Conservation (phyloP, 176 grass and related monocot species). For the Saccharum spontaneum region DNA sequence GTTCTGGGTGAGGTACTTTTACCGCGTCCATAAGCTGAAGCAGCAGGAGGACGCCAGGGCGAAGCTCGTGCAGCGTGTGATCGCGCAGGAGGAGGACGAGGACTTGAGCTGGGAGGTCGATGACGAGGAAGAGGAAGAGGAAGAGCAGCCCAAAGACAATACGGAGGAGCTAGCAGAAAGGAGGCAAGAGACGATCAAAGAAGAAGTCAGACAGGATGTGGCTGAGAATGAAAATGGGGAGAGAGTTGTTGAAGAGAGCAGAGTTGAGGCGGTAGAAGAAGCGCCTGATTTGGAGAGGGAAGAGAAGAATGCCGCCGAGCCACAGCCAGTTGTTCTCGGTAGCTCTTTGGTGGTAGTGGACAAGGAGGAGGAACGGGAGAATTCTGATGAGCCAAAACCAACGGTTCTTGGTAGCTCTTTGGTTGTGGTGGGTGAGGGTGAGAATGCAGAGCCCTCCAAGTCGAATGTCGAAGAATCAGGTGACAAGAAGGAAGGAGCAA, state of each 20-base stretch:
- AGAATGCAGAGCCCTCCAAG: slow-evolving; percentile 17
- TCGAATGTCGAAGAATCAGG: slow-evolving; percentile 24
- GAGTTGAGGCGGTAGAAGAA: not conserved
- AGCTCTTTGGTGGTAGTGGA: slow-evolving; percentile 43
- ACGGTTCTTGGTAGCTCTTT: slow-evolving; percentile 41
- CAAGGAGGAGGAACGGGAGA: slow-evolving; percentile 27
- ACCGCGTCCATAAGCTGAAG: slow-evolving; percentile 70
- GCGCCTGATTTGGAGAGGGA: not conserved
- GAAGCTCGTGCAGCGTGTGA: slow-evolving; percentile 79
- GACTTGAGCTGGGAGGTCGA: slow-evolving; percentile 84
- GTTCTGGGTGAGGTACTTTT: slow-evolving; percentile 88
- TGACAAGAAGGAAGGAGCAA: slow-evolving; percentile 38
- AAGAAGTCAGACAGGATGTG: slow-evolving; percentile 24
- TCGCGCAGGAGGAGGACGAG: slow-evolving; percentile 74
- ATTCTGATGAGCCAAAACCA: slow-evolving; percentile 19
- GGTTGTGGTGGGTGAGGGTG: slow-evolving; percentile 28
- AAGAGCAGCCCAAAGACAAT: slow-evolving; percentile 34
- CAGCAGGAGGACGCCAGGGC: slow-evolving; percentile 80
- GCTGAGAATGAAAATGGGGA: not conserved
- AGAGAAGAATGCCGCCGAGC: slow-evolving; percentile 14
- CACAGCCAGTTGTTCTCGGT: slow-evolving; percentile 31
- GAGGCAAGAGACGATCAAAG: slow-evolving; percentile 20
- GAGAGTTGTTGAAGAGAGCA: not conserved
- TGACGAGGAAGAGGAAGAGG: slow-evolving; percentile 48
- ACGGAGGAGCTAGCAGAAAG: slow-evolving; percentile 15